Evolutionary conservation across 208 protist genomes (phyloP).

Genomic region (Trypanosomatidae sp.): DNA sequence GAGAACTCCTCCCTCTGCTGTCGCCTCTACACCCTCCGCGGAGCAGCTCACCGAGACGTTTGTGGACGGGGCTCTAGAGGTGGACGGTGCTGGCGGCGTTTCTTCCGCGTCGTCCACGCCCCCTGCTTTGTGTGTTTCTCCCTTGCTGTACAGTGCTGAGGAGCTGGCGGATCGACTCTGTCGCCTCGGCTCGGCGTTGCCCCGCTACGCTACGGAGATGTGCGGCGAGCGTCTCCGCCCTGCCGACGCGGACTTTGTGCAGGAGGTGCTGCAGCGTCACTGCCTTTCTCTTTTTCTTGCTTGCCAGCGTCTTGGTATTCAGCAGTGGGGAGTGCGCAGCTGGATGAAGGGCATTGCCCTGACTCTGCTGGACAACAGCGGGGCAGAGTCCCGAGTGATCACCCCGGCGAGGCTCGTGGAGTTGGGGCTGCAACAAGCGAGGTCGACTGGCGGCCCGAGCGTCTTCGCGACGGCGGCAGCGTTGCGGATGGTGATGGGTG

Average conservation of each 20-base stretch:
- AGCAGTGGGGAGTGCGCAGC: slow-evolving; percentile 46
- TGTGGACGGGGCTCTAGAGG: slow-evolving; percentile 25
- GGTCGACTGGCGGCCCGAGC: slow-evolving; percentile 11
- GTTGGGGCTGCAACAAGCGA: slow-evolving; percentile 8
- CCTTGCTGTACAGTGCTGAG: slow-evolving; percentile 24
- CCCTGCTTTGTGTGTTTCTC: background rate
- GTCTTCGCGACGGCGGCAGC: slow-evolving; percentile 17
- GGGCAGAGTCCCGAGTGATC: slow-evolving; percentile 23
- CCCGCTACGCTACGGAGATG: slow-evolving; percentile 27
- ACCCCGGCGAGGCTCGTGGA: slow-evolving; percentile 24
- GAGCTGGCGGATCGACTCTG: slow-evolving; percentile 66
- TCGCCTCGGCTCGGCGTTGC: slow-evolving; percentile 52
- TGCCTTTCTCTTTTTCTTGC: slow-evolving; percentile 34
- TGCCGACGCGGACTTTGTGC: slow-evolving; percentile 18
- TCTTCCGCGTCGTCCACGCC: background rate
- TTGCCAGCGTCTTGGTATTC: slow-evolving; percentile 34
- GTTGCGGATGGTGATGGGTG: slow-evolving; percentile 23
- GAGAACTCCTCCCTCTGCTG: background rate
- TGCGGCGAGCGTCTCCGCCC: slow-evolving; percentile 26
- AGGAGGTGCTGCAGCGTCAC: slow-evolving; percentile 35
- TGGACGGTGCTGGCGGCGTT: slow-evolving; percentile 2
- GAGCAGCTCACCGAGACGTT: slow-evolving; percentile 17
- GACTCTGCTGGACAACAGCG: slow-evolving; percentile 32
- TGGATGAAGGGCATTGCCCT: slow-evolving; percentile 21
- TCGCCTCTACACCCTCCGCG: background rate